A percentile compares a stretch with the other conserved stretches of the same genome.
Evolutionary conservation across 2,329 filamentous ascomycete species (phyloP).

Genomic region (Hypoxylon sp.): DNA sequence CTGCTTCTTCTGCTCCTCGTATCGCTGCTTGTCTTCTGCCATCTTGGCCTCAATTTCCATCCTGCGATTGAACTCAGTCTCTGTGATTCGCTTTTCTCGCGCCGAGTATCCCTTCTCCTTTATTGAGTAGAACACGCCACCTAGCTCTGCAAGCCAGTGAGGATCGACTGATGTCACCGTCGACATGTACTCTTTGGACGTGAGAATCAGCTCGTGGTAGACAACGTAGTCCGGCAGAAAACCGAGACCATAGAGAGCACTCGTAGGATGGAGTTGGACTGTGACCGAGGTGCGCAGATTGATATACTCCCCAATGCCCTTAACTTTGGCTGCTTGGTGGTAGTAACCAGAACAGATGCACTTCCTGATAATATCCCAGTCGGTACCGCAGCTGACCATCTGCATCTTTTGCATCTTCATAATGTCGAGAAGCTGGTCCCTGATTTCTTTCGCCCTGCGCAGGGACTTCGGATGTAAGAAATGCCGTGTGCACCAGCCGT

Average conservation of each 20-base stretch:
- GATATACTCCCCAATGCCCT: constrained; percentile 96
- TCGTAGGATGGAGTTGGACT: constrained; percentile 93
- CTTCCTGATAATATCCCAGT: constrained; percentile 95
- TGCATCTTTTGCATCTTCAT: constrained; percentile 93
- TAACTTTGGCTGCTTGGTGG: constrained; percentile 94
- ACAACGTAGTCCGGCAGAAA: constrained; percentile 97
- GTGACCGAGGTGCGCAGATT: constrained; percentile 94
- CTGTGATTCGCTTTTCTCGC: constrained; percentile 83
- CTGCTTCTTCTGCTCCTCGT: constrained; percentile 63
- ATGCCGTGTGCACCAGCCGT: constrained; percentile 91
- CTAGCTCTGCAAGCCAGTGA: constrained; percentile 95
- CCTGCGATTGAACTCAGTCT: constrained; percentile 89
- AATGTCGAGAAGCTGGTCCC: constrained; percentile 92
- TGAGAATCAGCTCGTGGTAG: constrained; percentile 97
- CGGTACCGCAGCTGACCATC: constrained; percentile 87
- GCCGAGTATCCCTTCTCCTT: constrained; percentile 97
- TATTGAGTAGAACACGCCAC: constrained; percentile 95
- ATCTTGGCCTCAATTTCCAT: constrained; percentile 95
- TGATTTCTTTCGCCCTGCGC: constrained; percentile 89
- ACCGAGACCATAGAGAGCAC: constrained; percentile 88
- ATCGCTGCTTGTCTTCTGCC: constrained; percentile 79
- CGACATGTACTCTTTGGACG: constrained; percentile 97
- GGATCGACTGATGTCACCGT: constrained; percentile 96
- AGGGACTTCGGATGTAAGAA: constrained; percentile 96
- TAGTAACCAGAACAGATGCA: constrained; percentile 99